Evolutionary conservation across 306 rosid genomes (phyloP), one percentile per base, ranked within the genome.

Genomic region (Cajanus cajan): DNA sequence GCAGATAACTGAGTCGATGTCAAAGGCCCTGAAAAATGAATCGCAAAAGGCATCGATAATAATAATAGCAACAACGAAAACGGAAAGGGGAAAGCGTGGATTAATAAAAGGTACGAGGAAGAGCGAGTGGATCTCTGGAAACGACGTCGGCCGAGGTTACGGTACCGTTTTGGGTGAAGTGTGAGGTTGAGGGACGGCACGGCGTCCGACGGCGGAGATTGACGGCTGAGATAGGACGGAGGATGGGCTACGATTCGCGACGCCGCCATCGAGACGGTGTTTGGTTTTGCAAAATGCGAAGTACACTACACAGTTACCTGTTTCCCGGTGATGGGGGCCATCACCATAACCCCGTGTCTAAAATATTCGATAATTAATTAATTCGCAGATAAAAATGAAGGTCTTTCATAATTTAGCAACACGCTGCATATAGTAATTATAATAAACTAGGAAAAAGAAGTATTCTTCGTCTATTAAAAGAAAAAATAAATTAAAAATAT

Each of bases 11-110:
- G 86, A 67, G 82, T 78, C 43, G 97, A 89, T 8, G 96, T 83
- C 45, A 94, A 78, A 79, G 99, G 98, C 63, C 91, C 98, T 95
- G 84, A 66, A 61, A 82, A n/a, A 8, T 15, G 5, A 48, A 79
- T 51, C 37, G 34, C 41, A 21, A 21, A 66, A 74, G 78, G 6
- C 31, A 14, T 55, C 2, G 41, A 41, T 40, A 37, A 62, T 33
- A 50, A 2, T n/a, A n/a, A 36, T 21, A 36, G 16, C n/a, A 44
- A 11, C 4, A 1, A 37, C 5, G 1, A 18, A 47, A n/a, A n/a
- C n/a, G n/a, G n/a, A 24, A 4, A n/a, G 4, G 12, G 11, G 6
- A 34, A 54, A 5, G 22, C 28, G 58, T n/a, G 63, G 7, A 8
- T 34, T 18, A 15, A 48, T 74, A 5, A 66, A 2, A 64, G 77